A percentile compares a stretch with the other conserved stretches of the same genome.
Evolutionary conservation across 2,329 filamentous ascomycete genomes (phyloP).

Genomic region (Blastomyces gilchristii): DNA sequence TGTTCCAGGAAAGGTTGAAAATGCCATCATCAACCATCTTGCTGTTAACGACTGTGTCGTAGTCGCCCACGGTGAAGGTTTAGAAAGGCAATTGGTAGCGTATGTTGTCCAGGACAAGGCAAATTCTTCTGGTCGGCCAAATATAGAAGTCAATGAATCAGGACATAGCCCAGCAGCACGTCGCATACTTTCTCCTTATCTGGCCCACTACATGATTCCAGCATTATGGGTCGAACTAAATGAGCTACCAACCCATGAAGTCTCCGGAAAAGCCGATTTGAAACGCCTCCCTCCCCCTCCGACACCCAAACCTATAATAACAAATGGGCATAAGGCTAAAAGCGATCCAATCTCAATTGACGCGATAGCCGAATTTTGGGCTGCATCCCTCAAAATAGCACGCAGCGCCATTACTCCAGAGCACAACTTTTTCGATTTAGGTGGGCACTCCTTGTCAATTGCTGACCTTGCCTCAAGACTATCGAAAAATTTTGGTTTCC

Average conservation of each 20-base stretch:
- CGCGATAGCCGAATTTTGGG: slow-evolving; percentile 62
- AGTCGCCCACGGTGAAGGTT: slow-evolving; percentile 61
- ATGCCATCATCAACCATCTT: slow-evolving; percentile 57
- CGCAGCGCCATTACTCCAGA: slow-evolving; percentile 52
- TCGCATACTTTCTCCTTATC: slow-evolving; percentile 51
- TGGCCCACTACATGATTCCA: slow-evolving; percentile 78
- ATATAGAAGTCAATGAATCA: slow-evolving; percentile 56
- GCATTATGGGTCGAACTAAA: slow-evolving; percentile 65
- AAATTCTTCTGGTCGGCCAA: slow-evolving; percentile 43
- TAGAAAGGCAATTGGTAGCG: slow-evolving; percentile 65
- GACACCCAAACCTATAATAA: slow-evolving; percentile 37
- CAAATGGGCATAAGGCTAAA: slow-evolving; percentile 38
- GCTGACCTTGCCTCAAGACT: slow-evolving; percentile 64
- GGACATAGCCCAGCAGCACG: slow-evolving; percentile 62
- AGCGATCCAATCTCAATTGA: slow-evolving; percentile 57
- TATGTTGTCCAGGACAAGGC: slow-evolving; percentile 63
- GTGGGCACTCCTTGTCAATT: slow-evolving; percentile 67
- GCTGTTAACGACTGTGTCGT: slow-evolving; percentile 64
- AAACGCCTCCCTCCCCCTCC: slow-evolving; percentile 59
- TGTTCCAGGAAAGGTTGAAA: slow-evolving; percentile 66
- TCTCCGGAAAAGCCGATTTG: slow-evolving; percentile 68
- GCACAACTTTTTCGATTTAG: slow-evolving; percentile 72
- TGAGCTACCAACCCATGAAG: slow-evolving; percentile 61
- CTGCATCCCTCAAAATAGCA: slow-evolving; percentile 57
- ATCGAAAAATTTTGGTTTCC: slow-evolving; percentile 60